Percentiles rank a stretch among this genome's conserved stretches.
Conservation (phyloP, 139 green algal genomes). For the Tetradesmus obliquus region DNA sequence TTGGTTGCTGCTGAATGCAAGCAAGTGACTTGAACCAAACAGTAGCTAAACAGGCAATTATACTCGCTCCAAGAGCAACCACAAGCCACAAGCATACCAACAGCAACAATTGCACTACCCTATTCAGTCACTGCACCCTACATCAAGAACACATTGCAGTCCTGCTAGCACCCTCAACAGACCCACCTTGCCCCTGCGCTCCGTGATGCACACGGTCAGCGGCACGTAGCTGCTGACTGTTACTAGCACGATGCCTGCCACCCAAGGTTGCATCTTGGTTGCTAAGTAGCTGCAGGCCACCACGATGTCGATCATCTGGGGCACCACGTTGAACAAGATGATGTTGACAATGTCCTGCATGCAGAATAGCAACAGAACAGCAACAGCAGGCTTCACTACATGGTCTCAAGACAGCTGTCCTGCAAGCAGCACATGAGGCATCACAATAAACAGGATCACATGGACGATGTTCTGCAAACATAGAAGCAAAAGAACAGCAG, state of each 20-base stretch:
- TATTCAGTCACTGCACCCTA: too few relatives aligned
- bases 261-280: slow-evolving; percentile 71
- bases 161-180: neutral
- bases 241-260: slow-evolving; percentile 81
- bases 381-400: neutral
- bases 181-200: slow-evolving; percentile 76
- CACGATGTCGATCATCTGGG: slow-evolving; percentile 81
- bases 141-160: too few relatives aligned
- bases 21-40: too few relatives aligned
- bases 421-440: neutral
- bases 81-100: too few relatives aligned
- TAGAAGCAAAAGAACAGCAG: neutral
- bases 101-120: too few relatives aligned
- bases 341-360: slow-evolving; percentile 74
- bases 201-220: slow-evolving; percentile 85
- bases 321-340: slow-evolving; percentile 83
- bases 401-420: too few relatives aligned
- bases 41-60: too few relatives aligned
- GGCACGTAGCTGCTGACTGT: slow-evolving; percentile 86
- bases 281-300: slow-evolving; percentile 72
- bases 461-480: neutral
- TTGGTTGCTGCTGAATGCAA: too few relatives aligned
- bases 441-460: neutral
- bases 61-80: too few relatives aligned
- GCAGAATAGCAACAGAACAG: neutral